Percentiles rank a stretch among this genome's conserved stretches.
Evolutionary conservation across 441 rosid species (phyloP).

Genomic region (Jatropha multifida): DNA sequence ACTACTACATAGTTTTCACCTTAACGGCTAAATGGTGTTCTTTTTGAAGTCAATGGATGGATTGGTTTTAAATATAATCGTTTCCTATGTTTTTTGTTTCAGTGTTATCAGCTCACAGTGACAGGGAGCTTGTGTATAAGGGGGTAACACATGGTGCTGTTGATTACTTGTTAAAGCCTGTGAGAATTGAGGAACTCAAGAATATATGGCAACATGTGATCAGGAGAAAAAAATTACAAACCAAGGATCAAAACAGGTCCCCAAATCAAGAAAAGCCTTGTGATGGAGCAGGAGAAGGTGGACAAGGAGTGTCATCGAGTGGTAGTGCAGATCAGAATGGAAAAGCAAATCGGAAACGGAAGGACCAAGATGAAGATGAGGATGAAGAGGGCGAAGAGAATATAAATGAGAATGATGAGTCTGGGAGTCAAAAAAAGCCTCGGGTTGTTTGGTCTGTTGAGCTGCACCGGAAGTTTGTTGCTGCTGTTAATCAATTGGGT

Average conservation of each 20-base stretch:
- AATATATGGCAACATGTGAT: conserved; percentile 98
- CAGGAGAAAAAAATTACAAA: conserved; percentile 54
- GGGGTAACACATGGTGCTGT: conserved; percentile 91
- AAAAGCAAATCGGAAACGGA: conserved; percentile 55
- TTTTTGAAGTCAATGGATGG: conserved; percentile 3
- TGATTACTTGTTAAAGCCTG: conserved; percentile 87
- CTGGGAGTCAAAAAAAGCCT: conserved; percentile 74
- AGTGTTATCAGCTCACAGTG: conserved; percentile 92
- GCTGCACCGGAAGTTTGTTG: conserved; percentile 80
- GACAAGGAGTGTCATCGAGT: conserved; percentile 28
- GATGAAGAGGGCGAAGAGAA: conserved; percentile 65
- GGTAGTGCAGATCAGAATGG: conserved; percentile 39
- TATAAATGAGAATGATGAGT: conserved; percentile 62
- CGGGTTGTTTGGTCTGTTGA: conserved; percentile 94
- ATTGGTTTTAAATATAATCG: conserved; percentile 11
- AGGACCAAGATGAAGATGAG: conserved; percentile 69
- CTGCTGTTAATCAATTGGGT: conserved; percentile 85
- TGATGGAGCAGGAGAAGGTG: conserved; percentile 37
- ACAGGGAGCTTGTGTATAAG: conserved; percentile 77
- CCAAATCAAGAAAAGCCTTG: conserved; percentile 37
- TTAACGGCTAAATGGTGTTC: background rate
- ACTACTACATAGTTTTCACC: background rate
- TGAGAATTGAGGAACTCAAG: conserved; percentile 75
- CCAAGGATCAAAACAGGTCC: conserved; percentile 38
- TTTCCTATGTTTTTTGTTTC: conserved; percentile 22